Evolutionary conservation across 208 protist species (phyloP).

Genomic region (Jaenimonas drosophilae): DNA sequence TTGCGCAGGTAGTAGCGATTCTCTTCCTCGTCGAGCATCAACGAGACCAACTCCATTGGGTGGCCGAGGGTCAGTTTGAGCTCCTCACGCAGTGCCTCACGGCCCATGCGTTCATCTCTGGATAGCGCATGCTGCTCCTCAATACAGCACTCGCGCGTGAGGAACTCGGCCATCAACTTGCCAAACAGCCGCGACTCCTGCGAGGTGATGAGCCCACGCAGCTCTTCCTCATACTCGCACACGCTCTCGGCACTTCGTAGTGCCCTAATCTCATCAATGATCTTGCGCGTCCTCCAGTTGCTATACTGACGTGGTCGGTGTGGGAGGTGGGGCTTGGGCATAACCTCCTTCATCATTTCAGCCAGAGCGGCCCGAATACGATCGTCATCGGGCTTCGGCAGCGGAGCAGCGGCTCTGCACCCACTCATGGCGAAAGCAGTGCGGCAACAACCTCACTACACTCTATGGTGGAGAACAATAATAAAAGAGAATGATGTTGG

Average conservation of each 20-base stretch:
- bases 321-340: conserved; percentile 9
- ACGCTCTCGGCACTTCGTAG: conserved; percentile 17
- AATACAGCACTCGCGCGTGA: conserved; percentile 28
- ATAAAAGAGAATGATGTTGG: not conserved
- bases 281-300: conserved; percentile 43
- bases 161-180: conserved; percentile 26
- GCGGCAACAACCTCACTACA: no score
- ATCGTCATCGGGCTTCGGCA: not conserved
- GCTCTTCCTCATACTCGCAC: conserved; percentile 24
- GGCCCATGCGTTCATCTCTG: conserved; percentile 17
- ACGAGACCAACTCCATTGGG: conserved; percentile 3
- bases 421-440: no score
- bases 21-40: conserved; percentile 17
- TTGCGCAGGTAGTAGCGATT: conserved; percentile 3
- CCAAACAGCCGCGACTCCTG: conserved; percentile 40
- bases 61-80: not conserved
- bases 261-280: conserved; percentile 41
- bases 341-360: conserved; percentile 1
- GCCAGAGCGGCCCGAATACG: conserved; percentile 13
- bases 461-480: not conserved
- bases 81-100: conserved; percentile 4
- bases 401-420: not conserved
- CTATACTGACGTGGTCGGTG: conserved; percentile 9
- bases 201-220: conserved; percentile 28
- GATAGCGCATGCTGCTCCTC: conserved; percentile 22